Base-by-base conservation (phyloP, 805 yeast genomes). In the Yamadazyma phyllophila region DNA sequence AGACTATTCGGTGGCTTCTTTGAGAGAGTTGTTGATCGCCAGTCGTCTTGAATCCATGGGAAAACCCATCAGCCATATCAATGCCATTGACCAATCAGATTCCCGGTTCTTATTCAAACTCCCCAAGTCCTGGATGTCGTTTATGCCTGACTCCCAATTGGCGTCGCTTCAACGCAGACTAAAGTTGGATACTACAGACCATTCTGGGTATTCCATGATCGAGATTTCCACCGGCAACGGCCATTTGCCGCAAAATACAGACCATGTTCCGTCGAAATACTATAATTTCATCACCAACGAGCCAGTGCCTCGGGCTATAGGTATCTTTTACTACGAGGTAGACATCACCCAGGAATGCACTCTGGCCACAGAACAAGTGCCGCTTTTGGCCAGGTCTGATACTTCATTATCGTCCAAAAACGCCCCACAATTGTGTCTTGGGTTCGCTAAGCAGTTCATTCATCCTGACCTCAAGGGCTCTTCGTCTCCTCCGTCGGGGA, bases 311-410 rank as follows among this genome's bases (percentile, higher is more conserved):
- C 56, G 66, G 3, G 54, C 65, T 3, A 56, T 65, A 2, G 76
- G 77, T 1, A 49, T 72, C 1, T 72, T 58, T 51, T 72, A 72
- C 49, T 72, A 70, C 49, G 77, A 72, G 48, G 62, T 68, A 4
- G 66, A 63, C 44, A 57, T 71, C 10, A 59, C 54, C 39, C 77
- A 72, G 51, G 60, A 57, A 12, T 56, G 63, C 26, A 61, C 72
- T 2, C 55, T 50, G n/a, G 57, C 66, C 10, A 62, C 73, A 0
- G 56, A 57, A 31, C 57, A 52, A 50, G 59, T 56, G 26, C 69
- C 74, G 2, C 52, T 71, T 4, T 58, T 70, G 9, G 57, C 61
- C 11, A 59, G 65, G 39, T 61, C 61, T 42, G 75, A 71, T 49
- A 50, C 58, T 11, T 58, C 72, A 0, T 50, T 69, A 1, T 65